A percentile compares a stretch with the other conserved stretches of the same genome.
phyloP scores from a whole-genome alignment of 352 stramenopile genomes.

The Globisporangium heterothallicum region DNA sequence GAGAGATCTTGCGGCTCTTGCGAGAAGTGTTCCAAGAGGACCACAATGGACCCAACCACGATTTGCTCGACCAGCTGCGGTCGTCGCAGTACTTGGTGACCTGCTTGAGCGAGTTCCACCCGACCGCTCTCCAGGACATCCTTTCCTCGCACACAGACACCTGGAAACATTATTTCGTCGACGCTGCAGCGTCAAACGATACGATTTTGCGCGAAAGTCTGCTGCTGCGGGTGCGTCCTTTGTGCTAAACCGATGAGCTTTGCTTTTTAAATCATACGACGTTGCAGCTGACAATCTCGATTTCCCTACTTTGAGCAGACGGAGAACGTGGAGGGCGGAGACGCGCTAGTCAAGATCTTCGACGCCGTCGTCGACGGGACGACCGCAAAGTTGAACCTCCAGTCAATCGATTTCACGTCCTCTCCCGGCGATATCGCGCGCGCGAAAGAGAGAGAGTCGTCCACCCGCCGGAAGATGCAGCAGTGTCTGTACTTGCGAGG shows the following conservation, averaged over 20 bases:
- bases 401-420: conserved; percentile 38
- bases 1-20: conserved; percentile 38
- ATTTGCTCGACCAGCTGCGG: conserved; percentile 49
- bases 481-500: conserved; percentile 59
- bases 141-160: conserved; percentile 52
- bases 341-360: conserved; percentile 45
- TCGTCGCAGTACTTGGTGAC: conserved; percentile 47
- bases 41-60: conserved; percentile 24
- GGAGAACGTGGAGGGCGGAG: conserved; percentile 42
- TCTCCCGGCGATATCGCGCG: conserved; percentile 25
- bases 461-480: conserved; percentile 35
- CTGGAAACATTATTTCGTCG: conserved; percentile 64
- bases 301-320: conserved; percentile 37
- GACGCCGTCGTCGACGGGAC: conserved; percentile 33
- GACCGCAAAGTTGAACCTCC: conserved; percentile 38
- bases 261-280: no score
- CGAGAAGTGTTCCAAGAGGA: conserved; percentile 45
- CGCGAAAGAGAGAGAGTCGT: conserved; percentile 24
- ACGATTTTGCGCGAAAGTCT: conserved; percentile 47
- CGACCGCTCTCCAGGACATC: conserved; percentile 56
- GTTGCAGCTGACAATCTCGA: no score
- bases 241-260: not conserved
- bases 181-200: conserved; percentile 48
- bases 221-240: conserved; percentile 26
- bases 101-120: conserved; percentile 59